Evolutionary conservation across 306 rosid genomes (phyloP).

Genomic region (Carpinus viminea): DNA sequence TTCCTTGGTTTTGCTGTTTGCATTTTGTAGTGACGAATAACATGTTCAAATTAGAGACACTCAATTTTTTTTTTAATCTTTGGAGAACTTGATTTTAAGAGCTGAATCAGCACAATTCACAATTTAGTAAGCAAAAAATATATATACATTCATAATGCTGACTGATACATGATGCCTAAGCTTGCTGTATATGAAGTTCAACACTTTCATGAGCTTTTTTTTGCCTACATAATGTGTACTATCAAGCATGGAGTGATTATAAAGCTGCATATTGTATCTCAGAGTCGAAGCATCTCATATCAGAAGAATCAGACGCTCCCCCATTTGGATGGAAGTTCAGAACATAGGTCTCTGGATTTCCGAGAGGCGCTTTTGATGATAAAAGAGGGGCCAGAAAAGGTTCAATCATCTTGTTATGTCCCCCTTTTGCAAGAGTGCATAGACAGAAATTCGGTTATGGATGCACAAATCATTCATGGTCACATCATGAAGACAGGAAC

Average conservation of each 20-base stretch:
- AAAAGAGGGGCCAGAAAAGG: constrained; percentile 34
- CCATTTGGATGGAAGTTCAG: constrained; percentile 41
- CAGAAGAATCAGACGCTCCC: constrained; percentile 51
- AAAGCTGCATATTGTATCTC: constrained; percentile 30
- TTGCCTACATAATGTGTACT: neutral
- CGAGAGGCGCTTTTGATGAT: constrained; percentile 50
- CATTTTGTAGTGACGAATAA: neutral
- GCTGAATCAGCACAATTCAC: neutral
- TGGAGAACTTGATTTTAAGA: too few species aligned
- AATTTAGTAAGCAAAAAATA: too few species aligned
- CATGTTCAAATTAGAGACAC: neutral
- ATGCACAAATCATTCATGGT: constrained; percentile 56
- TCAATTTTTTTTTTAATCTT: neutral
- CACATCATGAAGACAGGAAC: constrained; percentile 68
- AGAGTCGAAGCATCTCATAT: constrained; percentile 52
- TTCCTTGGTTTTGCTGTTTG: neutral
- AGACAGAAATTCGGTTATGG: constrained; percentile 38
- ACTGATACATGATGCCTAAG: neutral
- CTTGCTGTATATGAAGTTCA: neutral
- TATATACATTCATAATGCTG: neutral
- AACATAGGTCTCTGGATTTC: constrained; percentile 47
- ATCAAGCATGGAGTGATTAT: neutral
- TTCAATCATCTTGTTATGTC: constrained; percentile 49
- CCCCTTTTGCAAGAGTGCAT: constrained; percentile 70
- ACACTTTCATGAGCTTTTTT: neutral